Percentiles rank a stretch among this genome's conserved stretches.
These are phyloP conservation scores for Starmerella lactis-condensi DNA, from an alignment of 805 yeast genomes.

Conservation along the genomic window DNA sequence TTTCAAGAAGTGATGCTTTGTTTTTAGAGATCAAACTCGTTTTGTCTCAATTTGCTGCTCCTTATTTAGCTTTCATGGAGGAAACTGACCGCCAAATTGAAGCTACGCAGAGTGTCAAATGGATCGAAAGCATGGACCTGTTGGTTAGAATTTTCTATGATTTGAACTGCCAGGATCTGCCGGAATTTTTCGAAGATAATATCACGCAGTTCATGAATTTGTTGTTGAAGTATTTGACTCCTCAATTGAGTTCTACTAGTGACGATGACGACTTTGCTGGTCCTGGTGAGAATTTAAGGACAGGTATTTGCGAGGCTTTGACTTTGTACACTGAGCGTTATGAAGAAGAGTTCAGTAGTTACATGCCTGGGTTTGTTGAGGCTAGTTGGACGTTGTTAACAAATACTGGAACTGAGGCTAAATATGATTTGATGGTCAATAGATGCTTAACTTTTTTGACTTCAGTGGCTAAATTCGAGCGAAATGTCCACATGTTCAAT, in stretches of 20 bases:
- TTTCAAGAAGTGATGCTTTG: slow-evolving; percentile 76
- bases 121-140: slow-evolving; percentile 29
- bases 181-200: slow-evolving; percentile 93
- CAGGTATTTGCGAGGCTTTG: slow-evolving; percentile 68
- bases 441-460: slow-evolving; percentile 67
- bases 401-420: slow-evolving; percentile 46
- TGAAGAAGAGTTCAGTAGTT: slow-evolving; percentile 73
- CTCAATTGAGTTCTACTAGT: slow-evolving; percentile 25
- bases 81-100: slow-evolving; percentile 50
- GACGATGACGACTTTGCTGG: slow-evolving; percentile 52
- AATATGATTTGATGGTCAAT: slow-evolving; percentile 69
- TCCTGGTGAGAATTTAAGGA: slow-evolving; percentile 48
- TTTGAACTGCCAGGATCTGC: slow-evolving; percentile 92
- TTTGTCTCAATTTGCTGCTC: slow-evolving; percentile 59
- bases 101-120: slow-evolving; percentile 28
- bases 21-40: slow-evolving; percentile 78
- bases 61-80: slow-evolving; percentile 50
- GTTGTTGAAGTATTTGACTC: slow-evolving; percentile 56
- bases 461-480: slow-evolving; percentile 53
- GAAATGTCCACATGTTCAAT: slow-evolving; percentile 44
- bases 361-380: slow-evolving; percentile 60
- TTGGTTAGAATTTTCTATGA: slow-evolving; percentile 75
- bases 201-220: slow-evolving; percentile 57
- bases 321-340: slow-evolving; percentile 77
- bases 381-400: slow-evolving; percentile 64